Base-by-base conservation (phyloP, 805 yeast genomes). In the Ogataea nonfermentans region DNA sequence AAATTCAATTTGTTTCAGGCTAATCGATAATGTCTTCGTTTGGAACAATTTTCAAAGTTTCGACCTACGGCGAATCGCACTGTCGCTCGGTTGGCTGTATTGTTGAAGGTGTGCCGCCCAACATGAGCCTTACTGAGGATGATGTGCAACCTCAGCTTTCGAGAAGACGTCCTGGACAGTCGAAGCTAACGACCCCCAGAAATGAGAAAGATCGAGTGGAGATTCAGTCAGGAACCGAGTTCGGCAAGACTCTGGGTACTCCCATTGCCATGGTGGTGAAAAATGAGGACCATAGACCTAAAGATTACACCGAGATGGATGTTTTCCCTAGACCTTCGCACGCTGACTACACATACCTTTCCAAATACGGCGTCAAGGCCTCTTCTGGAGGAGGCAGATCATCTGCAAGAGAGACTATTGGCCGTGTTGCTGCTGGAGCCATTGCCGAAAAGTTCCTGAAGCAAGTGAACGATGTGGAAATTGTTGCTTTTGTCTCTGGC, bases 391-490 rank as follows among this genome's bases (percentile, higher is more conserved):
- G 99, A 58, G 99, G 99, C 47, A 79, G 99, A 61, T 84, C 97
- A 9, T 80, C 91, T 31, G 99, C 99, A 7, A 80, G 99, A 65
- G 99, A 93, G 68, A 93, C 99, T 29, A 93, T 93, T 55, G 99
- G 99, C 42, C 79, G 99, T 65, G 99, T 93, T 38, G 98, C 98
- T 33, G 98, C 97, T 7, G 97, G 97, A 58, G 98, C 96, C 36
- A 81, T 93, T 64, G 99, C 99, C 35, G 99, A 93, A 65, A 91
- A 90, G 67, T 81, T 87, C 49, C 74, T 93, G 57, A 59, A 67
- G 34, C 79, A 83, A 53, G 84, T 85, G 40, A 80, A 84, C 59
- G 76, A 78, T 44, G 93, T 93, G 32, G 98, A 91, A 65, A 87
- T 93, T 55, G 96, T 93, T 33, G 99, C 97, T 0, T 93, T 93